Percentiles rank a stretch among this genome's conserved stretches.
phyloP scores from a whole-genome alignment of 352 stramenopile genomes.

The Phytophthora syringae region DNA sequence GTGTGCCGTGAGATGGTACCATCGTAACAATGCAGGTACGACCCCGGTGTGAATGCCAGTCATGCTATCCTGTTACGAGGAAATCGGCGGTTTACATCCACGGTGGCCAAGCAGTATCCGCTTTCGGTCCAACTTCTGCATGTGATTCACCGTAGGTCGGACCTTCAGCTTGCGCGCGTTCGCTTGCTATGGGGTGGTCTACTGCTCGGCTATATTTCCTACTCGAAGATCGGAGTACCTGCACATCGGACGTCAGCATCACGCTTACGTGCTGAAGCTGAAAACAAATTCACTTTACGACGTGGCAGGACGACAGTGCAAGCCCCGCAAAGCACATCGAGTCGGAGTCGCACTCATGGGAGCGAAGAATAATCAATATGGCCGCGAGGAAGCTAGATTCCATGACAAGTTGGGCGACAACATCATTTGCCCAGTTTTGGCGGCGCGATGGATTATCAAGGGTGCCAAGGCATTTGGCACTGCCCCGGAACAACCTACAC shows the following conservation, averaged over 20 bases:
- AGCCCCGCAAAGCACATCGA: neutral
- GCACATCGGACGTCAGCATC: slow-evolving; percentile 14
- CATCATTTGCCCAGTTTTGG: slow-evolving; percentile 16
- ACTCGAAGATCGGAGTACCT: slow-evolving; percentile 23
- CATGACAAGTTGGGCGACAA: slow-evolving; percentile 23
- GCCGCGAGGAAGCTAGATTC: slow-evolving; percentile 17
- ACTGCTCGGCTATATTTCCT: slow-evolving; percentile 25
- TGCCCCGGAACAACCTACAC: neutral
- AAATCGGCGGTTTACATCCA: slow-evolving; percentile 15
- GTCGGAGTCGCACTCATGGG: slow-evolving; percentile 20
- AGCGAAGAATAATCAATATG: slow-evolving; percentile 36
- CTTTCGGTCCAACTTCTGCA: slow-evolving; percentile 12
- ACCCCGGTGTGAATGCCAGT: slow-evolving; percentile 22
- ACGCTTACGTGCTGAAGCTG: slow-evolving; percentile 20
- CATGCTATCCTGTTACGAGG: slow-evolving; percentile 20
- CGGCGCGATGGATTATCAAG: slow-evolving; percentile 13
- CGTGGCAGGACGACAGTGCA: neutral
- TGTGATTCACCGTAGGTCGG: neutral
- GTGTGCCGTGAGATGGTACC: slow-evolving; percentile 18
- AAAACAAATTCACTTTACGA: neutral
- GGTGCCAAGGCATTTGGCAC: slow-evolving; percentile 4
- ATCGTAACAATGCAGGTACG: slow-evolving; percentile 17
- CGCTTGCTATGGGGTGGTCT: slow-evolving; percentile 19
- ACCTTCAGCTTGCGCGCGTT: slow-evolving; percentile 11
- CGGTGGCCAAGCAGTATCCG: slow-evolving; percentile 14